A percentile compares a stretch with the other conserved stretches of the same genome.
Evolutionary conservation across 2,329 filamentous ascomycete species (phyloP).

Genomic region (Fusarium agapanthi): DNA sequence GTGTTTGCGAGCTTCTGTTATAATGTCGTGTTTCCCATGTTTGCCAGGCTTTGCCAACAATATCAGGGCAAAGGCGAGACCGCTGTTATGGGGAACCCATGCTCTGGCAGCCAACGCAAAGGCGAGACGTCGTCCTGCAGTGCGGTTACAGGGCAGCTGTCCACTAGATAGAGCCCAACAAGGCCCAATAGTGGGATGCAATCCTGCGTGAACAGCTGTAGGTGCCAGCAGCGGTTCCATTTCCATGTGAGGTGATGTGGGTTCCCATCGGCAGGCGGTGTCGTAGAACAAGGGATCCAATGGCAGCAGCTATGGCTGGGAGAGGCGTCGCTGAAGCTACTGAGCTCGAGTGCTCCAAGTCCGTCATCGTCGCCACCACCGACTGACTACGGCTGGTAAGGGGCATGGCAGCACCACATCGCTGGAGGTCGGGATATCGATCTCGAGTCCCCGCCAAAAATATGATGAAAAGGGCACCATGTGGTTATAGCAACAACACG

Average conservation of each 20-base stretch:
- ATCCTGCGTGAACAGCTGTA: slow-evolving; percentile 18
- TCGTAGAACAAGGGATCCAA: slow-evolving; percentile 22
- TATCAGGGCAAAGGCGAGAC: slow-evolving; percentile 6
- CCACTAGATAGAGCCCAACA: slow-evolving; percentile 29
- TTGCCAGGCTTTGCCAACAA: slow-evolving; percentile 13
- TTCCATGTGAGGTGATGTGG: slow-evolving; percentile 30
- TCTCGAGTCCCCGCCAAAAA: background rate
- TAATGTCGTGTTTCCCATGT: slow-evolving; percentile 17
- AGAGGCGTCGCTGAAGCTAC: slow-evolving; percentile 30
- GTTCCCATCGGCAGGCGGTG: slow-evolving; percentile 36
- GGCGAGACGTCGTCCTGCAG: slow-evolving; percentile 6
- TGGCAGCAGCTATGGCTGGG: slow-evolving; percentile 38
- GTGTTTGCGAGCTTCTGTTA: slow-evolving; percentile 18
- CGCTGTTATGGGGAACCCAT: slow-evolving; percentile 23
- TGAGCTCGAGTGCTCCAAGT: slow-evolving; percentile 27
- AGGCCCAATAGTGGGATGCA: slow-evolving; percentile 25
- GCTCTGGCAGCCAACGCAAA: slow-evolving; percentile 17
- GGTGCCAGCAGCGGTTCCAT: slow-evolving; percentile 27
- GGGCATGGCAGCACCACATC: slow-evolving; percentile 22
- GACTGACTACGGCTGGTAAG: slow-evolving; percentile 17
- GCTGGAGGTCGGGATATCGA: slow-evolving; percentile 17
- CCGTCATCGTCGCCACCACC: slow-evolving; percentile 28
- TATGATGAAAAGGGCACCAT: slow-evolving; percentile 3
- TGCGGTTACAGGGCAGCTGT: slow-evolving; percentile 21
- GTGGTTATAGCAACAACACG: slow-evolving; percentile 25